Evolutionary conservation across 208 protist species (phyloP).

Genomic region (Trypanosoma boissoni): DNA sequence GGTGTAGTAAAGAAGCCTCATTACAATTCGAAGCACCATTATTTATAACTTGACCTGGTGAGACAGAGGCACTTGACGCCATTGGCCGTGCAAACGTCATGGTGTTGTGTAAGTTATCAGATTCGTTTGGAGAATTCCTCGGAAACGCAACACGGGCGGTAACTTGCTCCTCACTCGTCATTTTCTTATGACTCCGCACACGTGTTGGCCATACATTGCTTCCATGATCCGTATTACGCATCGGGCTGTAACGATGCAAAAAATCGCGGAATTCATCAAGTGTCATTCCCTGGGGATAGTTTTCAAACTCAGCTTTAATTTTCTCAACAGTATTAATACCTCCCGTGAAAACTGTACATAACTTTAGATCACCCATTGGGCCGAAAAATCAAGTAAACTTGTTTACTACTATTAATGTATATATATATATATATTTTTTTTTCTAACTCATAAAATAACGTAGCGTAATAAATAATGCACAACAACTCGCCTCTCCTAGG

Average conservation of each 20-base stretch:
- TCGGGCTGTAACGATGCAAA: not conserved
- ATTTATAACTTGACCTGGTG: no score
- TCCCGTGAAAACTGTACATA: slow-evolving; percentile 11
- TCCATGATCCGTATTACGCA: not conserved
- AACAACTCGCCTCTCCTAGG: not conserved
- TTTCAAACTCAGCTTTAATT: slow-evolving; percentile 15
- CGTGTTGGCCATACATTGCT: not conserved
- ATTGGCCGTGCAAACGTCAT: no score
- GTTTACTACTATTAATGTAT: slow-evolving; percentile 3
- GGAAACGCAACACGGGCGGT: no score
- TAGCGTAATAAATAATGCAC: no score
- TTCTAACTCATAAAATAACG: not conserved
- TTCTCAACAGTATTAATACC: not conserved
- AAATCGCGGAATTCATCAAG: slow-evolving; percentile 14
- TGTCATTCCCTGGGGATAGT: slow-evolving; percentile 22
- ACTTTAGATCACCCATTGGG: not conserved
- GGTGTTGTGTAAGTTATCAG: no score
- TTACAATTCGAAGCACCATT: no score
- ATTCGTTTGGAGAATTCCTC: no score
- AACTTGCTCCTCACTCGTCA: no score
- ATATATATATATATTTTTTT: slow-evolving; percentile 4
- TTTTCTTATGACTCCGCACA: no score
- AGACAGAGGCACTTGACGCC: no score
- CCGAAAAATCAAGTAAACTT: not conserved
- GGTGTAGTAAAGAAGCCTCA: no score